Conservation (phyloP, 2,329 filamentous ascomycete species). For the Thermothelomyces thermophilus region DNA sequence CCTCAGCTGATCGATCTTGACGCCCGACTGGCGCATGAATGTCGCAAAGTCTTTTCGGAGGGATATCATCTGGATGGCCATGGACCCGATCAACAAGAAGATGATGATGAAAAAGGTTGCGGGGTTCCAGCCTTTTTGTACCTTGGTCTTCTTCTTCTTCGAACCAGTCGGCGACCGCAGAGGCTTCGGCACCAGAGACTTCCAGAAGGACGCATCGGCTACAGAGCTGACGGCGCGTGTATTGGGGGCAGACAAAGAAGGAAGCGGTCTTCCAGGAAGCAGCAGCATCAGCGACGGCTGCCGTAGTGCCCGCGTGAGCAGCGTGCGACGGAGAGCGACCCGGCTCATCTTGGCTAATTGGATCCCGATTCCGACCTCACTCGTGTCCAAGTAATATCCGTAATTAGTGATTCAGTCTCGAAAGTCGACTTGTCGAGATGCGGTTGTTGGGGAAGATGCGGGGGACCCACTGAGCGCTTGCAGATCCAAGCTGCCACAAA, state of each 20-base stretch:
- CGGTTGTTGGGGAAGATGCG: slow-evolving; percentile 3
- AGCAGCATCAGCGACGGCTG: too few species aligned
- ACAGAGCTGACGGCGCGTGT: slow-evolving; percentile 17
- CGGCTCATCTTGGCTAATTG: slow-evolving; percentile 9
- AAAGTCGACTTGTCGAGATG: background rate
- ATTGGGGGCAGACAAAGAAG: background rate
- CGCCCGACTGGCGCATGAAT: slow-evolving; percentile 69
- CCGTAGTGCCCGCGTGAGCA: slow-evolving; percentile 3
- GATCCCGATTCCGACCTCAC: background rate
- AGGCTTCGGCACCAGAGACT: slow-evolving; percentile 61
- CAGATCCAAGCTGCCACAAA: too few species aligned
- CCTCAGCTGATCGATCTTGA: slow-evolving; percentile 66
- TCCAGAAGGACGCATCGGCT: slow-evolving; percentile 54
- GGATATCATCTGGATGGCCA: slow-evolving; percentile 87
- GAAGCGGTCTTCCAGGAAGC: background rate
- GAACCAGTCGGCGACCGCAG: slow-evolving; percentile 37
- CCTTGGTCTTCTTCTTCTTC: slow-evolving; percentile 37
- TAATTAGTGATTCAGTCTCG: background rate
- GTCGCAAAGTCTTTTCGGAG: slow-evolving; percentile 68
- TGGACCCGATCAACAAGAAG: slow-evolving; percentile 83
- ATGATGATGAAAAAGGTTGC: slow-evolving; percentile 77
- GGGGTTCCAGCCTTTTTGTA: slow-evolving; percentile 67
- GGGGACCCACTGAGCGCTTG: slow-evolving; percentile 12
- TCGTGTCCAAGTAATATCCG: background rate
- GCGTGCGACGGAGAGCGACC: slow-evolving; percentile 1